These are phyloP conservation scores for Sporothrix humicola DNA, from an alignment of 2,329 filamentous ascomycete genomes.

Conservation along the genomic window DNA sequence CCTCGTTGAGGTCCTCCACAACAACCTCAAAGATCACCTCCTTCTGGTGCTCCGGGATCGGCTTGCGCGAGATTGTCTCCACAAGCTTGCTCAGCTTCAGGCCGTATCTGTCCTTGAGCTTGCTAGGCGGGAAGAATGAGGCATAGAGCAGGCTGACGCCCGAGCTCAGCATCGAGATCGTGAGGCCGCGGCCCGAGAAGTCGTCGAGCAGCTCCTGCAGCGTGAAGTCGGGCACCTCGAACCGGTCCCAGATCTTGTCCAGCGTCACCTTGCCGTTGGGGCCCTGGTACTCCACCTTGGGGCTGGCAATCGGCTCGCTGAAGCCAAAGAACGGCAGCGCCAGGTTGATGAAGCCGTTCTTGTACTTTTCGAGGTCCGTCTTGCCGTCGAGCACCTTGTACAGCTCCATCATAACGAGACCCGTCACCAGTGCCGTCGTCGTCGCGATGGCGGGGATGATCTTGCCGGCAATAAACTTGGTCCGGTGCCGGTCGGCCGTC, in stretches of 20 bases:
- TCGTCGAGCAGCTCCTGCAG: conserved; percentile 81
- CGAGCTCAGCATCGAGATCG: conserved; percentile 93
- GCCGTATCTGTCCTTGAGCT: conserved; percentile 79
- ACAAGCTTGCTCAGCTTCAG: conserved; percentile 90
- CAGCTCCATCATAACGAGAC: conserved; percentile 87
- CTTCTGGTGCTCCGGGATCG: conserved; percentile 87
- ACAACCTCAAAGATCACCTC: conserved; percentile 97
- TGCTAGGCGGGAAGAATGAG: conserved; percentile 80
- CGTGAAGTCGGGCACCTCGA: conserved; percentile 86
- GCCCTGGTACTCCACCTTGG: conserved; percentile 87
- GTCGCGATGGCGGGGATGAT: conserved; percentile 99
- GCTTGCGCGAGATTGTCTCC: conserved; percentile 88
- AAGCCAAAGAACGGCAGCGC: conserved; percentile 98
- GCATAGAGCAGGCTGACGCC: conserved; percentile 94
- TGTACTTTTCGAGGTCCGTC: conserved; percentile 96
- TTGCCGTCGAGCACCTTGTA: conserved; percentile 98
- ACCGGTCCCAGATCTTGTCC: conserved; percentile 98
- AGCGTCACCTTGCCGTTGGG: conserved; percentile 79
- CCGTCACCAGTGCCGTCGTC: conserved; percentile 93
- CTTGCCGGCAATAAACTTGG: conserved; percentile 99
- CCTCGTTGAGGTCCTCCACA: conserved; percentile 82
- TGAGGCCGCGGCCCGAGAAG: conserved; percentile 81
- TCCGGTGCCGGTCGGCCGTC: conserved; percentile 92
- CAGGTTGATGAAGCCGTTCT: conserved; percentile 97
- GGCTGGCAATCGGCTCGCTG: conserved; percentile 92